Evolutionary conservation across 2,329 filamentous ascomycete genomes (phyloP).

Genomic region (Pezizomycotina sp.): DNA sequence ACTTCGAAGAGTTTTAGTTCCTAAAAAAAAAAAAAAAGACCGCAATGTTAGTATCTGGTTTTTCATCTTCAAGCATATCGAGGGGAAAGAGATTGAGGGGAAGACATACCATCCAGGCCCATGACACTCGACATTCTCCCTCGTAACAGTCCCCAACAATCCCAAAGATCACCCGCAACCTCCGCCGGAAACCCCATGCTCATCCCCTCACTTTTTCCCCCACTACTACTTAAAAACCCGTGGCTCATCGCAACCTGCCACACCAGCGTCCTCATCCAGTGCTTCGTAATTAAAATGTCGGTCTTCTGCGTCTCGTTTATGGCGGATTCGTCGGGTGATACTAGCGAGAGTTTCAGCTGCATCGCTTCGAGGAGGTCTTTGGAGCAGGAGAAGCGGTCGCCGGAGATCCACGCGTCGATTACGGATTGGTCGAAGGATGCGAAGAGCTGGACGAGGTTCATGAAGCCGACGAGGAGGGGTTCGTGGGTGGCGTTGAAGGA

Average conservation of each 20-base stretch:
- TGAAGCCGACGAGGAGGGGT: slow-evolving; percentile 15
- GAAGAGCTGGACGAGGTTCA: slow-evolving; percentile 16
- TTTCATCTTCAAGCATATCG: background rate
- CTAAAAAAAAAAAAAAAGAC: background rate
- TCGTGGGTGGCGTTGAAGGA: slow-evolving; percentile 14
- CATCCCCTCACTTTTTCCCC: slow-evolving; percentile 12
- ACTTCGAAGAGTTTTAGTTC: slow-evolving; percentile 19
- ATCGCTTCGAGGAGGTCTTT: slow-evolving; percentile 10
- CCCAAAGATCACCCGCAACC: slow-evolving; percentile 12
- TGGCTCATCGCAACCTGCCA: slow-evolving; percentile 19
- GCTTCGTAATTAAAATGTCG: slow-evolving; percentile 15
- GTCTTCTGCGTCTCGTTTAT: slow-evolving; percentile 17
- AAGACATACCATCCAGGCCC: slow-evolving; percentile 14
- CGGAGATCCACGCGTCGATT: slow-evolving; percentile 17
- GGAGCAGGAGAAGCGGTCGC: too few relatives aligned
- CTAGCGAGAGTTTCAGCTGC: slow-evolving; percentile 10
- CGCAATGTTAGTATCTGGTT: too few relatives aligned
- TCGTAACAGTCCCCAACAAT: slow-evolving; percentile 8
- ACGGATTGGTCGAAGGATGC: slow-evolving; percentile 17
- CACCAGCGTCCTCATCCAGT: slow-evolving; percentile 18
- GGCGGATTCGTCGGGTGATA: slow-evolving; percentile 12
- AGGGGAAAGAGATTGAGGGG: background rate
- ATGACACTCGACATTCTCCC: slow-evolving; percentile 15
- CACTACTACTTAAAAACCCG: slow-evolving; percentile 9
- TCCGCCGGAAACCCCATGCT: slow-evolving; percentile 12